Percentiles rank a stretch among this genome's conserved stretches.
Evolutionary conservation across 345 rosid species (phyloP).

Genomic region (Populus simonii): DNA sequence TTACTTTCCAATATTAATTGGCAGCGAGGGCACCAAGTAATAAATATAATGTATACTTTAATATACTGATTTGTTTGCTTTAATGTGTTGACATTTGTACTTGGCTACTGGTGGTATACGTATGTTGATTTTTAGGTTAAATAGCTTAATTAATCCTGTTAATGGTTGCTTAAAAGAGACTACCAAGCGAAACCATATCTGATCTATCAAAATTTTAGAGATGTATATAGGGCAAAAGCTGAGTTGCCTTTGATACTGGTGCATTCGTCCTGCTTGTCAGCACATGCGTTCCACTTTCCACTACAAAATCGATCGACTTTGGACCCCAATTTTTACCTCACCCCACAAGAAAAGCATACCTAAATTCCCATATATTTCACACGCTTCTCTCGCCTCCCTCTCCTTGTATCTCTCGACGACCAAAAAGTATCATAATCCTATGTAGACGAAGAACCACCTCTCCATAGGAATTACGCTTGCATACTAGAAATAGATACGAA

Average conservation of each 20-base stretch:
- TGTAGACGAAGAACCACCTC: not conserved
- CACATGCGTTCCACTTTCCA: slow-evolving; percentile 99
- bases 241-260: slow-evolving; percentile 75
- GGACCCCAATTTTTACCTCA: slow-evolving; percentile 40
- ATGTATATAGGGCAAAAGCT: slow-evolving; percentile 43
- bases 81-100: slow-evolving; percentile 3
- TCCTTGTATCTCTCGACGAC: slow-evolving; percentile 19
- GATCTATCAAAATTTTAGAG: slow-evolving; percentile 38
- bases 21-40: not conserved
- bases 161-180: slow-evolving; percentile 34
- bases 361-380: slow-evolving; percentile 19
- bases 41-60: not conserved
- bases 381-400: slow-evolving; percentile 17
- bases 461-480: not conserved
- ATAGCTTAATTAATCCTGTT: not conserved
- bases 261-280: slow-evolving; percentile 63
- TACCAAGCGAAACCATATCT: slow-evolving; percentile 39
- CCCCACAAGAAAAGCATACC: slow-evolving; percentile 28
- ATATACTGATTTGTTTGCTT: not conserved
- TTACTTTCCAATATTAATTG: not conserved
- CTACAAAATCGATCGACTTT: slow-evolving; percentile 73
- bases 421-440: not conserved
- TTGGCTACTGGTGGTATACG: not conserved
- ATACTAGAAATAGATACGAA: not conserved
- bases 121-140: slow-evolving; percentile 6